A percentile compares a stretch with the other conserved stretches of the same genome.
These are phyloP conservation scores for Hypoxylon cercidicola DNA, from an alignment of 495 filamentous ascomycete species.

Conservation along the genomic window DNA sequence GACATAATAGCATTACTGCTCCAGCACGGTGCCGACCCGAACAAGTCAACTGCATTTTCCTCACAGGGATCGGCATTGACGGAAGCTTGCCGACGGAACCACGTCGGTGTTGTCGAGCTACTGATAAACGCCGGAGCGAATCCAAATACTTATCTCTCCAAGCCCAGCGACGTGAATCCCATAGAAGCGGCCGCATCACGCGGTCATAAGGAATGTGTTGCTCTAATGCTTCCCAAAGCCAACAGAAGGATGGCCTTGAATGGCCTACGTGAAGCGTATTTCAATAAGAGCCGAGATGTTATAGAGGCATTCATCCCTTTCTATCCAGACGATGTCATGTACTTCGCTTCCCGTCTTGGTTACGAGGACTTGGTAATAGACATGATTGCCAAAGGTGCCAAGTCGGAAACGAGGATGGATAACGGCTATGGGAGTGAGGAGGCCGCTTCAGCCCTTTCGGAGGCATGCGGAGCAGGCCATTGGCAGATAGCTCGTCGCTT, in stretches of 20 bases:
- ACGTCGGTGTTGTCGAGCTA: not conserved
- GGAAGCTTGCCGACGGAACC: not conserved
- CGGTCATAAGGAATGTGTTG: not conserved
- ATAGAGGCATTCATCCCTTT: not conserved
- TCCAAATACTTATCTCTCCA: not conserved
- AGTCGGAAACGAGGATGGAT: not conserved
- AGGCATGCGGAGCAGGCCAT: not conserved
- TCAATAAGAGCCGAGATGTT: not conserved
- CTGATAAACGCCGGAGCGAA: not conserved
- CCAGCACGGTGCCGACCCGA: not conserved
- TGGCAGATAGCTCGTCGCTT: not conserved
- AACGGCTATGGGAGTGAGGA: not conserved
- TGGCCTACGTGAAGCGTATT: not conserved
- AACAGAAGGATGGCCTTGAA: not conserved
- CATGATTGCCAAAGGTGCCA: not conserved
- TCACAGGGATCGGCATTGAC: not conserved
- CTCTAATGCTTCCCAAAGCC: not conserved
- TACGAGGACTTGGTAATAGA: not conserved
- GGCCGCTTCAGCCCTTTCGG: not conserved
- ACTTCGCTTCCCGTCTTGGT: not conserved
- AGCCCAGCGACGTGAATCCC: not conserved
- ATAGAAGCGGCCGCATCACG: not conserved
- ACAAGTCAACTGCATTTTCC: not conserved
- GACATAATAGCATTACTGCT: not conserved
- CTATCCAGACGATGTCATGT: not conserved